Conservation (phyloP, 2,329 filamentous ascomycete species). For the Penicillium sp. region DNA sequence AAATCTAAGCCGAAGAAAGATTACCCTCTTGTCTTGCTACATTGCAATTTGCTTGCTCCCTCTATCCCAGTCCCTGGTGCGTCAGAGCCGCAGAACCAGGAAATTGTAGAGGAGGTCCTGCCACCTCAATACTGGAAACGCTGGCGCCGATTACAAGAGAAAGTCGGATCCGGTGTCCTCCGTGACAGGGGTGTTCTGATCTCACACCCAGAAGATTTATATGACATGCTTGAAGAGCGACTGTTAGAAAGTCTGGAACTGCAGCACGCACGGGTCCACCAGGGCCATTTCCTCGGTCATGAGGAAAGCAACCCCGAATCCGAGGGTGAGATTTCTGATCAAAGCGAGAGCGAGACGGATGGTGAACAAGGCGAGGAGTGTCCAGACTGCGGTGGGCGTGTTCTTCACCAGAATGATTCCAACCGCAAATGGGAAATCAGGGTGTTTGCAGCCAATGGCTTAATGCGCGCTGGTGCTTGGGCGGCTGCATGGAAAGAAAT, state of each 20-base stretch:
- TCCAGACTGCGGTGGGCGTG: constrained; percentile 50
- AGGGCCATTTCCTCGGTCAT: constrained; percentile 56
- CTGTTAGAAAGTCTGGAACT: constrained; percentile 62
- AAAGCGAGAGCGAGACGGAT: constrained; percentile 37
- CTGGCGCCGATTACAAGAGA: constrained; percentile 57
- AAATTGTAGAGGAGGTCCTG: constrained; percentile 52
- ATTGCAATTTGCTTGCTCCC: constrained; percentile 59
- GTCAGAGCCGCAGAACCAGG: constrained; percentile 33
- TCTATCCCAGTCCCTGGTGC: constrained; percentile 49
- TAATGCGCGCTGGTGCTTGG: constrained; percentile 93
- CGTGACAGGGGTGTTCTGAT: constrained; percentile 60
- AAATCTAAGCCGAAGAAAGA: constrained; percentile 45
- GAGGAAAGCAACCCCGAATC: constrained; percentile 30
- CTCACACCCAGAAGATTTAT: constrained; percentile 63
- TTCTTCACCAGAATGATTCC: constrained; percentile 48
- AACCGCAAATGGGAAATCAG: constrained; percentile 66
- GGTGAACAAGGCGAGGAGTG: constrained; percentile 46
- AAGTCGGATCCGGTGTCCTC: constrained; percentile 54
- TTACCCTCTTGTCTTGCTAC: constrained; percentile 60
- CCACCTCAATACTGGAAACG: constrained; percentile 46
- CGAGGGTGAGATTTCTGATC: constrained; percentile 27
- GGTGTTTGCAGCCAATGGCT: constrained; percentile 89
- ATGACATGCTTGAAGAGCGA: constrained; percentile 63
- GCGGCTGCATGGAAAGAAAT: constrained; percentile 93
- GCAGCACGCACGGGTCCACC: constrained; percentile 55